These are phyloP conservation scores for Asterophora lycoperdoides DNA, from an alignment of 768 basidiomycete genomes.

Conservation along the genomic window DNA sequence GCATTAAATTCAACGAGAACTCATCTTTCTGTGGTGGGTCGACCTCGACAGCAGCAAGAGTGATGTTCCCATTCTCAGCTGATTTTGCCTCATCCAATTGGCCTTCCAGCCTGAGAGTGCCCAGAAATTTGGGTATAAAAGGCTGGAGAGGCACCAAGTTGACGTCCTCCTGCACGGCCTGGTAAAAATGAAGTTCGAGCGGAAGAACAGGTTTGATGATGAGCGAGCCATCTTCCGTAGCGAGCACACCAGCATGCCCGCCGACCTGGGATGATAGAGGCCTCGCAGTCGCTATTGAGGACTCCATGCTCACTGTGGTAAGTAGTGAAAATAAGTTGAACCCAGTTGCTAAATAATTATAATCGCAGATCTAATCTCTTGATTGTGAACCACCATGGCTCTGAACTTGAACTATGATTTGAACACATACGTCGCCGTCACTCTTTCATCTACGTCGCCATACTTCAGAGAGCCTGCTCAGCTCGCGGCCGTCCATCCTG, in stretches of 20 bases:
- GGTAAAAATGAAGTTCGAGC: constrained; percentile 71
- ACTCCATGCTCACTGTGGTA: constrained; percentile 2
- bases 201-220: constrained; percentile 73
- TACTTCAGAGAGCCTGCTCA: constrained; percentile 20
- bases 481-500: constrained; percentile 22
- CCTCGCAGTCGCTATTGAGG: constrained; percentile 5
- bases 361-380: neutral
- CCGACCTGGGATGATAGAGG: constrained; percentile 53
- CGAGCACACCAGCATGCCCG: constrained; percentile 72
- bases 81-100: constrained; percentile 37
- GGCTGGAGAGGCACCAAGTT: constrained; percentile 41
- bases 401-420: constrained; percentile 20
- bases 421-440: constrained; percentile 26
- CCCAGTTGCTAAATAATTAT: neutral
- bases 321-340: neutral
- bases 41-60: constrained; percentile 11
- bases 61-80: constrained; percentile 12
- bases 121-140: constrained; percentile 75
- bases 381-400: constrained; percentile 10
- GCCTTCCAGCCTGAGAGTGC: constrained; percentile 73
- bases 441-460: constrained; percentile 19
- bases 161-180: constrained; percentile 39
- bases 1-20: neutral
- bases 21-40: constrained; percentile 18
- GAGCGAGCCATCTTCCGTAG: constrained; percentile 70